Percentiles rank a stretch among this genome's conserved stretches.
Conservation (phyloP, 108 stramenopile species). For the Nitzschia inconspicua region DNA sequence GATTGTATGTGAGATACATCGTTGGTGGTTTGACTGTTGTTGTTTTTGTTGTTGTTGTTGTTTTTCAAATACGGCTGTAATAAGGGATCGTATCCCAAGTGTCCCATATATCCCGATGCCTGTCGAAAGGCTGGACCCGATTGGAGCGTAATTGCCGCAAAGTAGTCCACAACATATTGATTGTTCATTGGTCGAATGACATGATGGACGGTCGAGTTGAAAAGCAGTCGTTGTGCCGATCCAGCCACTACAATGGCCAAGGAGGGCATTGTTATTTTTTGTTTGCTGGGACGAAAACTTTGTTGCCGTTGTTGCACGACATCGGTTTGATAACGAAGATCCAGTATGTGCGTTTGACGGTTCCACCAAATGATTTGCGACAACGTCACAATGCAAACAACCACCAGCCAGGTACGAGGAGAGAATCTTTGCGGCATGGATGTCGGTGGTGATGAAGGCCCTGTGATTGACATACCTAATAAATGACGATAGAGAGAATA, state of each 20-base stretch:
- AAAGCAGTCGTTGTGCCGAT: conserved; percentile 5
- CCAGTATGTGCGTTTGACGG: too few relatives aligned
- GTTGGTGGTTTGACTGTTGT: not conserved
- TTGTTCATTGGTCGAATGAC: not conserved
- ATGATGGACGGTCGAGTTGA: conserved; percentile 1
- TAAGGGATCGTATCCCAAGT: not conserved
- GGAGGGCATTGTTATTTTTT: too few relatives aligned
- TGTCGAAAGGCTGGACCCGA: conserved; percentile 12
- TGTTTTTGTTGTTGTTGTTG: not conserved
- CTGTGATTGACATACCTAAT: too few relatives aligned
- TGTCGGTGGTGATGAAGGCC: too few relatives aligned
- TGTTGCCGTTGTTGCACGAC: too few relatives aligned
- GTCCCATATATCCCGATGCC: conserved; percentile 1
- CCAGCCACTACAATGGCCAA: conserved; percentile 6
- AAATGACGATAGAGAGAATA: too few relatives aligned
- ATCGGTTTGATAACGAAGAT: too few relatives aligned
- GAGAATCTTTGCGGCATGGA: too few relatives aligned
- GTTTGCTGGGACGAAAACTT: too few relatives aligned
- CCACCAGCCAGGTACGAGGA: too few relatives aligned
- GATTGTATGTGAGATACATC: not conserved
- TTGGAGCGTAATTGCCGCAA: not conserved
- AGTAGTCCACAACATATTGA: not conserved
- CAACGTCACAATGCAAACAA: too few relatives aligned
- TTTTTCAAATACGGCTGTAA: not conserved
- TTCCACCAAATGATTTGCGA: too few relatives aligned